phyloP scores from a whole-genome alignment of 2,329 filamentous ascomycete species.

The Sodiomyces alkalinus region DNA sequence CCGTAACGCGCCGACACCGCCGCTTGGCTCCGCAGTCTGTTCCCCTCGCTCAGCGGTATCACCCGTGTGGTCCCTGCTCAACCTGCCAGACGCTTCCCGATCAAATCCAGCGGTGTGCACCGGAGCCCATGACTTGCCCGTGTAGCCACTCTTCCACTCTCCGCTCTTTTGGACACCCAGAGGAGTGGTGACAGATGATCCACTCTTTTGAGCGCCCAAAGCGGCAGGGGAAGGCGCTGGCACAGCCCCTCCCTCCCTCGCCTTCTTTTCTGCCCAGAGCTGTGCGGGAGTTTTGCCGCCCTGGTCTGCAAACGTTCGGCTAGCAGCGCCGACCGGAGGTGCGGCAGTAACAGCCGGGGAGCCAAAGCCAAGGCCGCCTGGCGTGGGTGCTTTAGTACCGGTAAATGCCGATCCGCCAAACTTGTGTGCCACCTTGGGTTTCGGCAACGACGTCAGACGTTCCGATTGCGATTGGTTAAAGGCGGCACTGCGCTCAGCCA shows the following conservation, averaged over 20 bases:
- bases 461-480: slow-evolving; percentile 56
- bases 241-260: slow-evolving; percentile 48
- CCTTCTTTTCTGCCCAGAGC: slow-evolving; percentile 96
- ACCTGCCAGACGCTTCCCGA: slow-evolving; percentile 36
- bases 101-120: slow-evolving; percentile 63
- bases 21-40: slow-evolving; percentile 25
- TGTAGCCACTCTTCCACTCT: slow-evolving; percentile 85
- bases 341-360: slow-evolving; percentile 42
- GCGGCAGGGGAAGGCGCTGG: slow-evolving; percentile 35
- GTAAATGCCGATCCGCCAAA: slow-evolving; percentile 65
- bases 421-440: slow-evolving; percentile 87
- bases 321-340: slow-evolving; percentile 59
- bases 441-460: slow-evolving; percentile 74
- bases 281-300: slow-evolving; percentile 95
- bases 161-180: slow-evolving; percentile 58
- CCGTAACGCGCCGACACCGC: slow-evolving; percentile 57
- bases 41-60: slow-evolving; percentile 16
- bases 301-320: slow-evolving; percentile 85
- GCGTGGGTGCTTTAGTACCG: slow-evolving; percentile 79
- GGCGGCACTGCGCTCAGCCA: slow-evolving; percentile 62
- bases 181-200: slow-evolving; percentile 34
- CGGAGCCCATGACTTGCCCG: slow-evolving; percentile 77
- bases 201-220: slow-evolving; percentile 48
- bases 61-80: slow-evolving; percentile 49
- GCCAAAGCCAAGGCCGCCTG: slow-evolving; percentile 51